These are phyloP conservation scores for Leccinum rimulosum DNA, from an alignment of 768 basidiomycete species.

Conservation along the genomic window DNA sequence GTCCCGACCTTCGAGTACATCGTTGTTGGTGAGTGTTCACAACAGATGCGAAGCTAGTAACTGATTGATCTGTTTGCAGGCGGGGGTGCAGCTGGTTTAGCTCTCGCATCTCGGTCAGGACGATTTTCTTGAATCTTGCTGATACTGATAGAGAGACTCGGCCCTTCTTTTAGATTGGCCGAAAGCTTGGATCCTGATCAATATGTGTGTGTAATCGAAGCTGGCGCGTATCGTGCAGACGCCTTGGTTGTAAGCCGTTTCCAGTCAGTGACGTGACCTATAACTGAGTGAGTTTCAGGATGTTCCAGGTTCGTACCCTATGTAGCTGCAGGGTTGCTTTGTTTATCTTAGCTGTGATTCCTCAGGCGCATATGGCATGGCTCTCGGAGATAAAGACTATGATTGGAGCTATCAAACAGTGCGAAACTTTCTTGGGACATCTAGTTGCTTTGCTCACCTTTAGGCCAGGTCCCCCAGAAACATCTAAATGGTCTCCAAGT, in stretches of 20 bases:
- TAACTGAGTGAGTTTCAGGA: slow-evolving; percentile 5
- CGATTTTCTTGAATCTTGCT: neutral
- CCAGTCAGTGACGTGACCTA: neutral
- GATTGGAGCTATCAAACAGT: slow-evolving; percentile 20
- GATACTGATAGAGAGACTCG: neutral
- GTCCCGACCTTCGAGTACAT: slow-evolving; percentile 9
- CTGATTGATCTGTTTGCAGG: slow-evolving; percentile 2
- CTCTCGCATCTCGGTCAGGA: slow-evolving; percentile 14
- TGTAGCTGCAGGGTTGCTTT: neutral
- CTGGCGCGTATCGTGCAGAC: slow-evolving; percentile 10
- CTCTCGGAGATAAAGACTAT: slow-evolving; percentile 5
- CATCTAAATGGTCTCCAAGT: slow-evolving; percentile 2
- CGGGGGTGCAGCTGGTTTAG: slow-evolving; percentile 18
- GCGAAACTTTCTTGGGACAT: neutral
- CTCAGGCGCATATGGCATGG: slow-evolving; percentile 7
- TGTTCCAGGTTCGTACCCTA: slow-evolving; percentile 15
- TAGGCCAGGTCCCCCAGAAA: slow-evolving; percentile 14
- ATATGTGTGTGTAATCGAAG: slow-evolving; percentile 21
- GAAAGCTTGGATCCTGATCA: slow-evolving; percentile 10
- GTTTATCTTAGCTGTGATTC: neutral
- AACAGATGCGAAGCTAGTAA: neutral
- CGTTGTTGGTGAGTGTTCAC: slow-evolving; percentile 8
- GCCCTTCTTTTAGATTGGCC: slow-evolving; percentile 8
- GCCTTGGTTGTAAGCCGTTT: slow-evolving; percentile 11
- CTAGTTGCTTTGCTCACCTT: neutral